Percentiles rank a stretch among this genome's conserved stretches.
Conservation (phyloP, 2,329 filamentous ascomycete species). For the Orbilia quercus region DNA sequence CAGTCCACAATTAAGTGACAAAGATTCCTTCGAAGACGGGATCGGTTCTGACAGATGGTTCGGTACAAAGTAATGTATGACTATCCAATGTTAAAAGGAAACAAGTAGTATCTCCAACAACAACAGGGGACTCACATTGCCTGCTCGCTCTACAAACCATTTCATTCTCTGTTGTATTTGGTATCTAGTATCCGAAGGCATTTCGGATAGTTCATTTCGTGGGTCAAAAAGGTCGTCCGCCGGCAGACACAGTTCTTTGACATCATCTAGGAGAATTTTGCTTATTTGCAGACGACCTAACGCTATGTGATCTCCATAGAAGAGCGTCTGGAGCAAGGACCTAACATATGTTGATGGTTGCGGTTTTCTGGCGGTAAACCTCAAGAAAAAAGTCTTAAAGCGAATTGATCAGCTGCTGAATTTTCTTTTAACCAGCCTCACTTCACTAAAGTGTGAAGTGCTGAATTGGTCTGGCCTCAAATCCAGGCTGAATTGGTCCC, state of each 20-base stretch:
- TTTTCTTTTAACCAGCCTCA: no score
- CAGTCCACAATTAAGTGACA: conserved; percentile 84
- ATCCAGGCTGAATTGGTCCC: no score
- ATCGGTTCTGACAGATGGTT: conserved; percentile 88
- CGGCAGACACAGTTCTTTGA: conserved; percentile 80
- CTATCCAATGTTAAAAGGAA: conserved; percentile 63
- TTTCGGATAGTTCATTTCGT: conserved; percentile 79
- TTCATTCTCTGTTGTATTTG: conserved; percentile 80
- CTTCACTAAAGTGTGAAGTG: no score
- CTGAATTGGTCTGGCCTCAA: no score
- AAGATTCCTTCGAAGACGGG: conserved; percentile 86
- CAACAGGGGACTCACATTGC: conserved; percentile 62
- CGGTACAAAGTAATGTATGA: conserved; percentile 86
- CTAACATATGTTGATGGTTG: conserved; percentile 86
- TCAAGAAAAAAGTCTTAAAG: conserved; percentile 59
- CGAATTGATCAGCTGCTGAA: conserved; percentile 15
- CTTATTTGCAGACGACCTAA: conserved; percentile 76
- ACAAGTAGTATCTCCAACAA: neutral
- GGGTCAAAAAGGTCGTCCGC: conserved; percentile 77
- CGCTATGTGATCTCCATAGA: conserved; percentile 78
- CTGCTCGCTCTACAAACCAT: conserved; percentile 69
- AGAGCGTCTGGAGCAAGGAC: conserved; percentile 78
- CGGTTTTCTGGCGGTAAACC: conserved; percentile 69
- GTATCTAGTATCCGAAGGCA: conserved; percentile 77
- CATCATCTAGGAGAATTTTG: conserved; percentile 81